Conservation (phyloP, 2,329 filamentous ascomycete species). For the Colletotrichum cordylinicola region DNA sequence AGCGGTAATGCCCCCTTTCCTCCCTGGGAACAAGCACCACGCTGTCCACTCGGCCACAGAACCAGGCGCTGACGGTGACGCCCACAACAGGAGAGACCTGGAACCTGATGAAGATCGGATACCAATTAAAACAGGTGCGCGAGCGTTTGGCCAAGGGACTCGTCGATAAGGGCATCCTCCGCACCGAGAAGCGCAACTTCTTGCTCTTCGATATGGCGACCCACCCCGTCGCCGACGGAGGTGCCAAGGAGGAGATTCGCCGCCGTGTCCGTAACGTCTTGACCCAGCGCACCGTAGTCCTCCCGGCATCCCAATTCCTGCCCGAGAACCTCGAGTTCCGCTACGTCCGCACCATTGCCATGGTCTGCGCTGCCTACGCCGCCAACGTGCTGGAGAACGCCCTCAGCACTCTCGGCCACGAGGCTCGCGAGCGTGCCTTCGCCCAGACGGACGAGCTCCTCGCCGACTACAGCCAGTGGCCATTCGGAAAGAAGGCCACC, state of each 20-base stretch:
- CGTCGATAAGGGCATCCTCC: slow-evolving; percentile 97
- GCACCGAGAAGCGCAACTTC: slow-evolving; percentile 99
- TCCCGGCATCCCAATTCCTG: slow-evolving; percentile 85
- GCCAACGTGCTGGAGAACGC: slow-evolving; percentile 98
- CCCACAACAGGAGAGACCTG: slow-evolving; percentile 85
- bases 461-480: slow-evolving; percentile 97
- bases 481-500: slow-evolving; percentile 85
- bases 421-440: slow-evolving; percentile 92
- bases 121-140: slow-evolving; percentile 98
- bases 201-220: slow-evolving; percentile 99
- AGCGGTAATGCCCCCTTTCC: slow-evolving; percentile 70
- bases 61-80: neutral
- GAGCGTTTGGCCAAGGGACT: slow-evolving; percentile 96
- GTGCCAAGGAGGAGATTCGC: slow-evolving; percentile 96
- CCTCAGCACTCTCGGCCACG: slow-evolving; percentile 90
- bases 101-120: slow-evolving; percentile 99
- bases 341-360: slow-evolving; percentile 87
- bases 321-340: slow-evolving; percentile 95
- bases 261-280: slow-evolving; percentile 90
- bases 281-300: slow-evolving; percentile 91
- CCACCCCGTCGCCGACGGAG: slow-evolving; percentile 93
- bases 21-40: neutral
- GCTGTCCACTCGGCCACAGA: neutral
- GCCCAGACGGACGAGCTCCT: slow-evolving; percentile 96
- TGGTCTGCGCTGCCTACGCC: slow-evolving; percentile 98